Percentiles rank a stretch among this genome's conserved stretches.
Evolutionary conservation across 139 green algal genomes (phyloP).

Genomic region (Micromonas commoda): DNA sequence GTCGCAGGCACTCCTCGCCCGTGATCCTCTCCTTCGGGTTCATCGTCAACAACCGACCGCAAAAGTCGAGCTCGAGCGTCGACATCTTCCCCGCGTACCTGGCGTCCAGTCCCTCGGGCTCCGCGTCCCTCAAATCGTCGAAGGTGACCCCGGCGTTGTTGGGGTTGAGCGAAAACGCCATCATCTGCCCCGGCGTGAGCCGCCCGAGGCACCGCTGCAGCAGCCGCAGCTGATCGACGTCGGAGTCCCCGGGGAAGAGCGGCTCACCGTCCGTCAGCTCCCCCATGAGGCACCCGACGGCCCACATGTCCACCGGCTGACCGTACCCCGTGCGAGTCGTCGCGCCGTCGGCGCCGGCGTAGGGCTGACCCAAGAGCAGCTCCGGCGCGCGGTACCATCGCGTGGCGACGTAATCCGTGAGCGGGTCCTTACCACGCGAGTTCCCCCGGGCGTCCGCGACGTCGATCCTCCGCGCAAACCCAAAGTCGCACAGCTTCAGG

Average conservation of each 20-base stretch:
- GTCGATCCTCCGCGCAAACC: constrained; percentile 50
- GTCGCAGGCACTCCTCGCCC: constrained; percentile 13
- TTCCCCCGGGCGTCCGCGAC: too few relatives aligned
- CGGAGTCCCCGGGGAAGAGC: constrained; percentile 54
- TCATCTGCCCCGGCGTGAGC: constrained; percentile 18
- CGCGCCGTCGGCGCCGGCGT: constrained; percentile 1
- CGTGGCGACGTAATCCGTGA: constrained; percentile 66
- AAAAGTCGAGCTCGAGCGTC: constrained; percentile 25
- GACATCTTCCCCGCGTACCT: constrained; percentile 16
- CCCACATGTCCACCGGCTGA: constrained; percentile 58
- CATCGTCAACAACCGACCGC: constrained; percentile 11
- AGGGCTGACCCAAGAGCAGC: constrained; percentile 57
- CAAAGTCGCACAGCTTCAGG: constrained; percentile 57
- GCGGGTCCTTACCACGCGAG: neutral
- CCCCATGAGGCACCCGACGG: constrained; percentile 61
- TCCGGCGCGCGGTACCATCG: constrained; percentile 64
- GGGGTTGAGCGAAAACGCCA: constrained; percentile 26
- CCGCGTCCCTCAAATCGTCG: neutral
- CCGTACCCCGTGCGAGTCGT: constrained; percentile 47
- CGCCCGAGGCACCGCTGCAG: constrained; percentile 44
- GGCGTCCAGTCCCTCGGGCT: neutral
- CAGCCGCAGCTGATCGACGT: constrained; percentile 58
- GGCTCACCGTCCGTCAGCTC: constrained; percentile 60
- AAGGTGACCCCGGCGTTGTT: constrained; percentile 4
- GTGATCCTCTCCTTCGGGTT: constrained; percentile 26